Evolutionary conservation across 371 early-diverging fungal genomes (phyloP).

Genomic region (Amoeboradix gromovi): DNA sequence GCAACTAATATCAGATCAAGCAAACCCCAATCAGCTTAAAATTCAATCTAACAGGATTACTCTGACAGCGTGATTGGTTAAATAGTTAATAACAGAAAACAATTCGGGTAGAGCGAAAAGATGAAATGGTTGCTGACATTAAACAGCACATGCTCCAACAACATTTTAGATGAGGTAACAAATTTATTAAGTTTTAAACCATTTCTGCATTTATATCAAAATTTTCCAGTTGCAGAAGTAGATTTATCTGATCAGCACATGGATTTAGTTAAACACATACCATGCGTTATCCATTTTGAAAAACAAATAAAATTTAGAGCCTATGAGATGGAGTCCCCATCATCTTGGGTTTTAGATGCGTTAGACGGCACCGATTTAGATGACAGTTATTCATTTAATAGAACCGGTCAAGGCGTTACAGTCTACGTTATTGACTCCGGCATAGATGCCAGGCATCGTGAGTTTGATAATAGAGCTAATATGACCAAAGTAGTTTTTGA

Average conservation of each 20-base stretch:
- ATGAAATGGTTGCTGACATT: neutral
- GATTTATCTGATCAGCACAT: neutral
- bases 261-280: neutral
- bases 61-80: too few relatives aligned
- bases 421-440: conserved; percentile 21
- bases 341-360: neutral
- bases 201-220: neutral
- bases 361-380: neutral
- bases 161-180: neutral
- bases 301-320: neutral
- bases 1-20: too few relatives aligned
- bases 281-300: neutral
- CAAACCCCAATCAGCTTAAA: too few relatives aligned
- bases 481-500: conserved; percentile 1
- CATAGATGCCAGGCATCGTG: conserved; percentile 13
- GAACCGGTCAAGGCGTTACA: conserved; percentile 12
- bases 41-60: too few relatives aligned
- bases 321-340: neutral
- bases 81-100: too few relatives aligned
- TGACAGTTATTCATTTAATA: conserved; percentile 4
- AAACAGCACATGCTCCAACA: neutral
- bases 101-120: too few relatives aligned
- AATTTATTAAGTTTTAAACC: neutral
- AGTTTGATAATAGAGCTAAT: conserved; percentile 12
- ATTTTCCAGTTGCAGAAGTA: neutral